Percentiles rank a stretch among this genome's conserved stretches.
Evolutionary conservation across 116 monocot genomes (phyloP).

Genomic region (Posidonia oceanica): DNA sequence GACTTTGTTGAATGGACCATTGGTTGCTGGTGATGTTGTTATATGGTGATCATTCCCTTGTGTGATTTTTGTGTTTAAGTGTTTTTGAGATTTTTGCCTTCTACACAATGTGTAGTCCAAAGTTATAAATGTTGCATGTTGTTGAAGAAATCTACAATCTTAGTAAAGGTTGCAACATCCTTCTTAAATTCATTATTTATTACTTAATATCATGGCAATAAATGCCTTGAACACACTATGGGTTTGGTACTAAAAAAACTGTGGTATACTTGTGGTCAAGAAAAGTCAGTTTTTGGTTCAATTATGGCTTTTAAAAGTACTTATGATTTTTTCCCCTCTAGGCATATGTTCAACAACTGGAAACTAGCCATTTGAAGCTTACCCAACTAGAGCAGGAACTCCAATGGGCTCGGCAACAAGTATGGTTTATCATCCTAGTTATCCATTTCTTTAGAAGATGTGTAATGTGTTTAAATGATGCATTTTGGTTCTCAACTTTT

Average conservation of each 20-base stretch:
- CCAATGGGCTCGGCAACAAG: constrained; percentile 75
- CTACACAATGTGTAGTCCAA: too few relatives aligned
- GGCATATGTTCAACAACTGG: too few relatives aligned
- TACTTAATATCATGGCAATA: too few relatives aligned
- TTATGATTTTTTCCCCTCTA: not conserved
- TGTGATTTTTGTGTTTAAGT: too few relatives aligned
- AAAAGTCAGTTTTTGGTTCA: not conserved
- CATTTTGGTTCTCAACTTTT: not conserved
- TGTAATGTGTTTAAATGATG: not conserved
- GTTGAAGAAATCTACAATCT: too few relatives aligned
- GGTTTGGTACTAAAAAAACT: not conserved
- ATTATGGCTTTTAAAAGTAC: not conserved
- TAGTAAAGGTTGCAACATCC: too few relatives aligned
- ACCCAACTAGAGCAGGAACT: constrained; percentile 89
- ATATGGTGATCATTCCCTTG: too few relatives aligned
- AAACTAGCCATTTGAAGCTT: constrained; percentile 82
- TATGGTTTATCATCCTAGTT: constrained; percentile 5
- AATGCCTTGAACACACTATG: not conserved
- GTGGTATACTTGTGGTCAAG: not conserved
- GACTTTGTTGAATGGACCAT: too few relatives aligned
- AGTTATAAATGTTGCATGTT: too few relatives aligned
- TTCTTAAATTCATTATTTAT: too few relatives aligned
- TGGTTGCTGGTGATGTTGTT: too few relatives aligned
- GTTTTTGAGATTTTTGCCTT: too few relatives aligned
- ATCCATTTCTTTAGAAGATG: not conserved